Evolutionary conservation across 2,329 filamentous ascomycete genomes (phyloP), one percentile per base, ranked within the genome.

Genomic region (Furcasterigmium furcatum): DNA sequence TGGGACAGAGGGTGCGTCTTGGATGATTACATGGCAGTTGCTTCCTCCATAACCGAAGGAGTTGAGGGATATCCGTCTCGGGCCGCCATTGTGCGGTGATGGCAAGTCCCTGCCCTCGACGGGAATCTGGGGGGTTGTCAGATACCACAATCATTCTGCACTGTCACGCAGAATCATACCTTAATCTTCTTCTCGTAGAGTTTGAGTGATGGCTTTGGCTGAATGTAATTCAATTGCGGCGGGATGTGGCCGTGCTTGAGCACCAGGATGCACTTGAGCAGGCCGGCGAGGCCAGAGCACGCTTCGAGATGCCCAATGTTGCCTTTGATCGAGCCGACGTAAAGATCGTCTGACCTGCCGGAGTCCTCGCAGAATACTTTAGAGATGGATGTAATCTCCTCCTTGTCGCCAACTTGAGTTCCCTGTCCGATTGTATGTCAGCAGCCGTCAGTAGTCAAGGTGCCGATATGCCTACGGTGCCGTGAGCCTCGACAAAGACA

Each of bases 381-480:
- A 1, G 52, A 55, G 5, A 75, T 58, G 1, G 67, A 67, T 0
- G 43, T 45, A 1, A 64, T 58, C 43, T 74, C 73, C 5, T 66
- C 54, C 0, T 14, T 76, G 47, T 82, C 79, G 3, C 79, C 79
- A 2, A 72, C 71, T 34, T 66, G 65, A 16, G 79, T 82, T 6
- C 77, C 24, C 24, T 27, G 12, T 27, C 12, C 7, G 7, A 27
- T 27, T 7, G 12, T 12, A 12, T 27, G 24, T 27, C 12, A 27
- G 24, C 12, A 7, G 7, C 24, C 12, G 24, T 12, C 24, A 27
- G 24, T 27, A 27, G 24, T 12, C 7, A 27, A 27, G 24, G 7
- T 27, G 24, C 24, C 7, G 24, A 7, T 27, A 7, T 27, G 24
- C 24, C 12, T 27, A 27, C 78, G 0, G 78, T 80, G 8, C 77